phyloP scores from a whole-genome alignment of 2,329 filamentous ascomycete genomes.

The Xylariaceae sp. region DNA sequence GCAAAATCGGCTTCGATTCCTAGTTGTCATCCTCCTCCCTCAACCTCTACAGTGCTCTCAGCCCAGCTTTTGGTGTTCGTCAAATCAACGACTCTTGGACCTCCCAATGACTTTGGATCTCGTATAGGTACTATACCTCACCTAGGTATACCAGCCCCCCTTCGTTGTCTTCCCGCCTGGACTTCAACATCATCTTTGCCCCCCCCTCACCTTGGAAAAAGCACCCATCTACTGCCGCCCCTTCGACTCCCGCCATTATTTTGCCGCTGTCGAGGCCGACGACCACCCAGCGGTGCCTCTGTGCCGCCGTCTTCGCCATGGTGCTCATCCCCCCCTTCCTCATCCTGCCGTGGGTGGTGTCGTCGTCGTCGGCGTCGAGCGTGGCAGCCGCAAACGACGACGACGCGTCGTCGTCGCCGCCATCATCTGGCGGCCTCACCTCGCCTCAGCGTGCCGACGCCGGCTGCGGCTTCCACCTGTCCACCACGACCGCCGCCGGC shows the following conservation, averaged over 20 bases:
- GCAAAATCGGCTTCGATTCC: too few relatives aligned
- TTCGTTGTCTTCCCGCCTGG: too few relatives aligned
- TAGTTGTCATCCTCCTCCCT: too few relatives aligned
- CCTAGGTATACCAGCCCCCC: too few relatives aligned
- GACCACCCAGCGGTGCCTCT: conserved; percentile 11
- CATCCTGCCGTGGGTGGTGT: conserved; percentile 12
- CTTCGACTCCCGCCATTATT: conserved; percentile 7
- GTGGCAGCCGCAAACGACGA: too few relatives aligned
- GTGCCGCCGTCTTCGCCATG: conserved; percentile 11
- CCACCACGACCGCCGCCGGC: conserved; percentile 39
- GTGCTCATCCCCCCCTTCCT: conserved; percentile 18
- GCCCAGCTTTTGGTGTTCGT: too few relatives aligned
- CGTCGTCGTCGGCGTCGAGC: too few relatives aligned
- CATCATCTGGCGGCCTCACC: too few relatives aligned
- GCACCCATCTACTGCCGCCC: not conserved
- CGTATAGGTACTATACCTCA: too few relatives aligned
- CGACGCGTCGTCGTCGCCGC: too few relatives aligned
- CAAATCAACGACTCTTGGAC: too few relatives aligned
- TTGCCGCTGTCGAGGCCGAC: conserved; percentile 3
- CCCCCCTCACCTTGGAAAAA: not conserved
- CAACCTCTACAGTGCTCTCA: not conserved
- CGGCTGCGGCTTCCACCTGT: conserved; percentile 46
- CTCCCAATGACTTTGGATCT: not conserved
- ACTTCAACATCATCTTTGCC: too few relatives aligned
- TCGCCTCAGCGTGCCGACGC: conserved; percentile 38